Percentiles rank a stretch among this genome's conserved stretches.
phyloP scores from a whole-genome alignment of 306 rosid genomes.

The Vigna unguiculata region DNA sequence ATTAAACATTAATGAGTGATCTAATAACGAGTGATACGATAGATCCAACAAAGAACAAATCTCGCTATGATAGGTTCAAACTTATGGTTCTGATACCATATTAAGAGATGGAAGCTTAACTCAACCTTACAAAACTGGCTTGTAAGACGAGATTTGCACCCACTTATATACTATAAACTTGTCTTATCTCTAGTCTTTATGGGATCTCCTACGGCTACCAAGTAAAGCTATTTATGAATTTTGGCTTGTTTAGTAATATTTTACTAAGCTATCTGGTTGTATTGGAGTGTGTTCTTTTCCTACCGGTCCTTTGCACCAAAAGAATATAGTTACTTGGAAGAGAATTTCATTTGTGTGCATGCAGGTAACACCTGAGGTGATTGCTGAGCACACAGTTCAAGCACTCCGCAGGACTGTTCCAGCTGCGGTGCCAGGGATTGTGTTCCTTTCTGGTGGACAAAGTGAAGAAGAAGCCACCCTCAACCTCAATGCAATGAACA shows the following conservation, averaged over 20 bases:
- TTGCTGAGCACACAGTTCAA: constrained; percentile 77
- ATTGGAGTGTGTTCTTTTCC: not conserved
- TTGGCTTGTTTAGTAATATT: not conserved
- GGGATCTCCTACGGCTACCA: too few relatives aligned
- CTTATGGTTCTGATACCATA: too few relatives aligned
- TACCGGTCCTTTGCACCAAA: not conserved
- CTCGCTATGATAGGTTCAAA: too few relatives aligned
- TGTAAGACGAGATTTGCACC: too few relatives aligned
- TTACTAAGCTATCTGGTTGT: not conserved
- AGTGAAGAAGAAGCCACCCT: constrained; percentile 89
- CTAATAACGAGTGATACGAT: too few relatives aligned
- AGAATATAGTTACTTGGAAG: not conserved
- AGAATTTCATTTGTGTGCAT: not conserved
- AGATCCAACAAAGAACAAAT: too few relatives aligned
- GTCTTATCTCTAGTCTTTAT: too few relatives aligned
- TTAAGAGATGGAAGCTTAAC: too few relatives aligned
- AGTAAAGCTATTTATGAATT: not conserved
- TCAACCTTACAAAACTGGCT: too few relatives aligned
- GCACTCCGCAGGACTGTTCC: constrained; percentile 88
- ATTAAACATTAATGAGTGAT: too few relatives aligned
- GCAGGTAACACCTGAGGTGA: constrained; percentile 76
- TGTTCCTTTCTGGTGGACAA: constrained; percentile 92
- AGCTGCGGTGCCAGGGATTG: constrained; percentile 83
- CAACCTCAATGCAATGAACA: constrained; percentile 83
- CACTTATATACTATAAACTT: too few relatives aligned